Evolutionary conservation across 2,329 filamentous ascomycete species (phyloP), one percentile per base, ranked within the genome.

Genomic region (Sarocladium brachiariae): DNA sequence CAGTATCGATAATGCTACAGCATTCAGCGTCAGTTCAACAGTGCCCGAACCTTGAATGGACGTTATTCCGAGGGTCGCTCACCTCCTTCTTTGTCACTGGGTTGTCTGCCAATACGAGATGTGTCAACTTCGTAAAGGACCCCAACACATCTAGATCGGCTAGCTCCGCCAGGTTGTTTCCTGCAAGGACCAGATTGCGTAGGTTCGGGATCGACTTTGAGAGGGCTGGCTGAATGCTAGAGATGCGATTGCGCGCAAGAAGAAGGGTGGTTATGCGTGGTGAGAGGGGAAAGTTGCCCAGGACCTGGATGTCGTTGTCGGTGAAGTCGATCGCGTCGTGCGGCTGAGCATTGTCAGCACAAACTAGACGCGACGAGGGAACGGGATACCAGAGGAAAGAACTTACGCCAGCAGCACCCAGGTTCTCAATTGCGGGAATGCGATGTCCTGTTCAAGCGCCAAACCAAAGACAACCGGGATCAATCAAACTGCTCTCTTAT

Each of bases 291-390:
- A 99, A 96, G 73, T 96, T 96, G 57, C 84, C 86, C 56, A 99
- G 80, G 47, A 86, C 76, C 60, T 88, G 83, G 63, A 99, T 92
- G 70, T 96, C 91, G 70, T 99, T 99, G 76, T 99, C 93, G 69
- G 93, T 97, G 63, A 99, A 85, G 73, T 99, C 93, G 76, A 99
- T 95, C 58, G 89, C 84, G 75, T 97, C 93, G 79, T 95, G 90
- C 61, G 91, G 89, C 89, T 95, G 61, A 14, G 14, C 31, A 10
- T 19, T 5, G 38, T 53, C 41, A 53, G 38, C 43, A 27, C 16
- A 30, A 16, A 31, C 27, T 27, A 45, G 16, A 33, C 21, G 25
- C 25, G 21, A 45, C 50, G 4, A 39, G 34, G 38, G 34, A 50
- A 34, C 50, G 49, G 41, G n/a, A 25, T 30, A 19, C n/a, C 46